Evolutionary conservation across 768 basidiomycete species (phyloP).

Genomic region (Leccinum imitatum): DNA sequence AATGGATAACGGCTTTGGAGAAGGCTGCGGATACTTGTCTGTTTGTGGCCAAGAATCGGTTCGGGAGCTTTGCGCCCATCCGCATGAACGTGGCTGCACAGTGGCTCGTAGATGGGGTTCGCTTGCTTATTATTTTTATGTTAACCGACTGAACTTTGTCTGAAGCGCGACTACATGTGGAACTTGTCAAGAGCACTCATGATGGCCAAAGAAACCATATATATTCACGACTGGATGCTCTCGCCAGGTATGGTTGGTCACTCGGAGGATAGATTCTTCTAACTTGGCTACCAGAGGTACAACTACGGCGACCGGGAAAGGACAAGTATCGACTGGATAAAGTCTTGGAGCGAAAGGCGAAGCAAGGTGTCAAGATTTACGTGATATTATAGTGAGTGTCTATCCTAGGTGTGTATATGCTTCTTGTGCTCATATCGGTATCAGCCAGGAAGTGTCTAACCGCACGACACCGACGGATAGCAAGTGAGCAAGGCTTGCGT

Average conservation of each 20-base stretch:
- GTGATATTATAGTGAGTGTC: slow-evolving; percentile 84
- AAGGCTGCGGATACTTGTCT: slow-evolving; percentile 72
- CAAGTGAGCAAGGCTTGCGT: slow-evolving; percentile 52
- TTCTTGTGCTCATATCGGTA: slow-evolving; percentile 6
- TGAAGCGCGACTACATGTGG: slow-evolving; percentile 96
- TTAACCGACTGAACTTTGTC: slow-evolving; percentile 7
- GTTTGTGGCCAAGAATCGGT: slow-evolving; percentile 81
- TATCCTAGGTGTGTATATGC: background rate
- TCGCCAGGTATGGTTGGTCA: slow-evolving; percentile 63
- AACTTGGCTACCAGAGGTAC: slow-evolving; percentile 53
- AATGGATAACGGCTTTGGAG: slow-evolving; percentile 93
- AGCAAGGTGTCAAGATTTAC: slow-evolving; percentile 93
- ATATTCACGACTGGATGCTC: slow-evolving; percentile 99
- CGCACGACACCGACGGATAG: slow-evolving; percentile 93
- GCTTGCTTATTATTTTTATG: slow-evolving; percentile 28
- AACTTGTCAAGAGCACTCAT: slow-evolving; percentile 89
- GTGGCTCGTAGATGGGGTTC: slow-evolving; percentile 96
- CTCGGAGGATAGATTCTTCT: background rate
- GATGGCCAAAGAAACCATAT: slow-evolving; percentile 83
- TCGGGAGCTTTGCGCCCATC: slow-evolving; percentile 92
- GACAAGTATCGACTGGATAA: slow-evolving; percentile 84
- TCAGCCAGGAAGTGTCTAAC: slow-evolving; percentile 92
- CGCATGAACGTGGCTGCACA: slow-evolving; percentile 92
- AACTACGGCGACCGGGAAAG: slow-evolving; percentile 81
- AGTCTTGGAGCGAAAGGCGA: slow-evolving; percentile 86